A percentile compares a stretch with the other conserved stretches of the same genome.
phyloP scores from a whole-genome alignment of 2,329 filamentous ascomycete species.

The Scytalidium lignicola region DNA sequence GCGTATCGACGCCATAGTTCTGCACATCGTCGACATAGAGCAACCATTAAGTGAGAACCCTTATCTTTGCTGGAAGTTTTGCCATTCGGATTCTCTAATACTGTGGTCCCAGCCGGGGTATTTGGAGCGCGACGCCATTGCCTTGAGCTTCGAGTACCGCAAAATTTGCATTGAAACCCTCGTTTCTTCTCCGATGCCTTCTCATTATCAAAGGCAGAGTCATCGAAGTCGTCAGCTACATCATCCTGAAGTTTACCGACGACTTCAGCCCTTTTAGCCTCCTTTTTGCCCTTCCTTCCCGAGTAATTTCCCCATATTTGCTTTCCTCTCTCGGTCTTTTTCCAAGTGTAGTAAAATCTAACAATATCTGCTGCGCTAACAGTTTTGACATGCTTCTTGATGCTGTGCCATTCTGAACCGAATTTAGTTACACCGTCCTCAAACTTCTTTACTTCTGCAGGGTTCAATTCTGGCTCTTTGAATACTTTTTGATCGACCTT shows the following conservation, averaged over 20 bases:
- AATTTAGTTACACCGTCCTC: slow-evolving; percentile 87
- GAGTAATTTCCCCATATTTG: slow-evolving; percentile 88
- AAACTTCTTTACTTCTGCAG: slow-evolving; percentile 80
- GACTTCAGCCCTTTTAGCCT: slow-evolving; percentile 68
- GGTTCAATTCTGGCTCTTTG: slow-evolving; percentile 76
- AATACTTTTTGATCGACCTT: slow-evolving; percentile 66
- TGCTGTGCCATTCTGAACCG: slow-evolving; percentile 80
- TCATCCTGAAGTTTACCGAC: slow-evolving; percentile 79
- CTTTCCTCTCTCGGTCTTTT: slow-evolving; percentile 80
- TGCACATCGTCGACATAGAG: slow-evolving; percentile 85
- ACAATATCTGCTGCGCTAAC: slow-evolving; percentile 76
- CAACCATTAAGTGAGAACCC: slow-evolving; percentile 66
- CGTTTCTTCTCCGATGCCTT: slow-evolving; percentile 75
- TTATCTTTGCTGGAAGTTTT: slow-evolving; percentile 69
- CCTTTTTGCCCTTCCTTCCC: slow-evolving; percentile 85
- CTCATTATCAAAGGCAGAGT: slow-evolving; percentile 89
- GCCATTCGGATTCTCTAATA: slow-evolving; percentile 57
- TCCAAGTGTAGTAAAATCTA: slow-evolving; percentile 96
- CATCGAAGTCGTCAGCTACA: slow-evolving; percentile 85
- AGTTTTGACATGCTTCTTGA: slow-evolving; percentile 81
- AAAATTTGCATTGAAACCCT: slow-evolving; percentile 92
- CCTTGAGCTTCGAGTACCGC: slow-evolving; percentile 69
- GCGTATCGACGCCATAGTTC: slow-evolving; percentile 94
- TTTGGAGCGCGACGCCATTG: slow-evolving; percentile 91
- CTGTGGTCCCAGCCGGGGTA: slow-evolving; percentile 63